Evolutionary conservation across 345 rosid genomes (phyloP), one percentile per base, ranked within the genome.

Genomic region (Geranium brycei): DNA sequence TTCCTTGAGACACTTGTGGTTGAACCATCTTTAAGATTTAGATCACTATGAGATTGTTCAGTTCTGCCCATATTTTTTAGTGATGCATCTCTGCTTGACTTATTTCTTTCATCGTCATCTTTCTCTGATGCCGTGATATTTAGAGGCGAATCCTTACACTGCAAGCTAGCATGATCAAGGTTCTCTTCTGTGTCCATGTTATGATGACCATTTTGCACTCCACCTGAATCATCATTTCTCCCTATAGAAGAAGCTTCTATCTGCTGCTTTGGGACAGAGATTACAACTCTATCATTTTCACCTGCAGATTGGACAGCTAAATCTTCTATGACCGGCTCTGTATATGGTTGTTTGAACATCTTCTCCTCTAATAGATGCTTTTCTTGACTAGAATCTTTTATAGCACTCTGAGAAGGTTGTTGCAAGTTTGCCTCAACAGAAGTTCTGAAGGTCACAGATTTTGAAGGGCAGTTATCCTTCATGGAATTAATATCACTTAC

Each of bases 41-140:
- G 58, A 60, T 62, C 77, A 65, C 57, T 61, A 35, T 61, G 35
- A 17, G 28, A 32, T 35, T 70, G 69, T 62, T 32, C 68, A 59
- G 63, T 61, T 59, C 69, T 30, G 18, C 59, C 68, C 64, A 30
- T 59, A 28, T 55, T 62, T 61, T 73, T 75, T 31, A 32, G 63
- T 41, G 32, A 71, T 57, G 65, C 30, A 65, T 68, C 71, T 59
- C 62, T 59, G 76, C 51, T 32, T 66, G 64, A 38, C 60, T 58
- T 75, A 23, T 79, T 67, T 30, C 62, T 73, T 60, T 67, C 81
- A 53, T 58, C 74, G 53, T 71, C 64, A 23, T 19, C 62, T 19
- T 23, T 73, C 61, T 77, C 77, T 59, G 73, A 53, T 59, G 19
- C 66, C 15, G 64, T 59, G 56, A 19, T 60, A 62, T 62, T 19